Conservation (phyloP, 257 asterid species). For the Solanum rostratum region DNA sequence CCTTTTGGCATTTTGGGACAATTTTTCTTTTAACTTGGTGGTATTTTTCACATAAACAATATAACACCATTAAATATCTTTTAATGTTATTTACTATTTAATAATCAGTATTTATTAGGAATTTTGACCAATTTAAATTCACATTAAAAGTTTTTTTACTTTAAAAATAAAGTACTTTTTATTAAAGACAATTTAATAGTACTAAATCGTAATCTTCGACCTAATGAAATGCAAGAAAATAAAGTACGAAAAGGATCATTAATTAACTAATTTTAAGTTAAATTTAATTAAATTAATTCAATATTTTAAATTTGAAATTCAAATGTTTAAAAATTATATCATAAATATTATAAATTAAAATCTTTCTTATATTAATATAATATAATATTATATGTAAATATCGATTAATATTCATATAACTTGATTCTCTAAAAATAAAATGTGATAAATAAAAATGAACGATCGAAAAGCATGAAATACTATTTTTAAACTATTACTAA, state of each 20-base stretch:
- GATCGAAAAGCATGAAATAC: not conserved
- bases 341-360: not conserved
- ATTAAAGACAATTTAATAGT: not conserved
- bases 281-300: not conserved
- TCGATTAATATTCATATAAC: not conserved
- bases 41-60: not conserved
- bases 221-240: not conserved
- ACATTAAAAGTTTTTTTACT: accelerated
- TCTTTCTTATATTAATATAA: not conserved
- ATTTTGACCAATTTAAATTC: not conserved
- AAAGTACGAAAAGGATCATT: not conserved
- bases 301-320: not conserved
- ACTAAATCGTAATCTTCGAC: not conserved
- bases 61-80: not conserved
- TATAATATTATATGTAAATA: not conserved
- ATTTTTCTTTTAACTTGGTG: not conserved
- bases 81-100: not conserved
- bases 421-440: not conserved
- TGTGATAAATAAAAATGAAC: accelerated
- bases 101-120: not conserved
- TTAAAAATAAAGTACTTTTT: not conserved
- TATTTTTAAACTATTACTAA: constrained; percentile 2
- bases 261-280: not conserved
- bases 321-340: not conserved
- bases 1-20: not conserved